Evolutionary conservation across 2,329 filamentous ascomycete species (phyloP), one percentile per base, ranked within the genome.

Genomic region (Phialocephala subalpina): DNA sequence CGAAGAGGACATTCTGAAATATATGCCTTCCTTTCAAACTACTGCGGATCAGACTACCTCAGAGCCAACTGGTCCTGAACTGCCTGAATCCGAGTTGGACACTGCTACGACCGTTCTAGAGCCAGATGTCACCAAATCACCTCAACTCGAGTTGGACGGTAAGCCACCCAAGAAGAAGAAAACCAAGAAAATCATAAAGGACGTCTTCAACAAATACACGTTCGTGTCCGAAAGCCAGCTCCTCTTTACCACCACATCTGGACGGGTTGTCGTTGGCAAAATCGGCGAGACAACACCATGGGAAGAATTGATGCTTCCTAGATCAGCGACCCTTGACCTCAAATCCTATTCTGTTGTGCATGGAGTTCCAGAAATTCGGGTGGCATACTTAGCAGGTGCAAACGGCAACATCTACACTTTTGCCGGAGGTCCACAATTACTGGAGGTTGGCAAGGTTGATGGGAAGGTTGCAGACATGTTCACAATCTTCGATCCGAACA

Each of bases 161-260:
- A 58, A 57, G 35, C 22, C 58, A 45, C 20, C 47, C 2, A 68
- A 69, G 60, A 71, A 72, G 58, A 73, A 73, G 59, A 76, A 73
- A 38, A 36, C 59, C 55, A 77, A 70, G 75, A 86, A 74, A 73
- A 68, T 69, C 20, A 61, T 68, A 2, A 80, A 78, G 55, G 80
- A 86, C 60, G 77, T 79, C 11, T 86, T 92, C 65, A 85, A 87
- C 63, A 83, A 86, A 52, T 93, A 92, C 73, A 84, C 86, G 27
- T 92, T 92, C 64, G 74, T 92, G 2, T 82, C 82, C 0, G 78
- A 84, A 2, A 75, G 81, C 3, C 76, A 79, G 1, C 73, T 92
- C 2, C 76, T 93, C 20, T 80, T 86, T 3, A 84, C 83, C 0
- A 90, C 89, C 0, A 88, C 84, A 0, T 84, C 85, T 40, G 91